Conservation (phyloP, 75 land plant species). For the Selaginella tamariscina region DNA sequence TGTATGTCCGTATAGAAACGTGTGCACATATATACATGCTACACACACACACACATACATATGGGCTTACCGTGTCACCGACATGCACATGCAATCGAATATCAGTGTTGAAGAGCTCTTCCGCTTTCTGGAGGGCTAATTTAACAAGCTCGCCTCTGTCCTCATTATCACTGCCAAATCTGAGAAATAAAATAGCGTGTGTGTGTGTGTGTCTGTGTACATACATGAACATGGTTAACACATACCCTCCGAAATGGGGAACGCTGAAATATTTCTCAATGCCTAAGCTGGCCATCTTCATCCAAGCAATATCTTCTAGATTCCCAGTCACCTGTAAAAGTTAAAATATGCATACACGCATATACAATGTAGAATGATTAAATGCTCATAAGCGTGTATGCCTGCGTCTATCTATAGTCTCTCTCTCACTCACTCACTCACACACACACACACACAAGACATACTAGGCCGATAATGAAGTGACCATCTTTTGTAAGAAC, state of each 20-base stretch:
- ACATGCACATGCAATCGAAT: slow-evolving; percentile 32
- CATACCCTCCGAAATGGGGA: slow-evolving; percentile 44
- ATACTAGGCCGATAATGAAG: slow-evolving; percentile 29
- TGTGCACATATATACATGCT: no score
- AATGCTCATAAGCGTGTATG: no score
- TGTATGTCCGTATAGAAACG: no score
- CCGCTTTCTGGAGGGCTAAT: slow-evolving; percentile 25
- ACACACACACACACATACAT: no score
- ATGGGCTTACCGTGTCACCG: slow-evolving; percentile 32
- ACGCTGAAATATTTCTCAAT: slow-evolving; percentile 25
- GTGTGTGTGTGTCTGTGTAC: background rate
- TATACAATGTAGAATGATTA: no score
- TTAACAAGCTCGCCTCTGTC: slow-evolving; percentile 37
- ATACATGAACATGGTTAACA: background rate
- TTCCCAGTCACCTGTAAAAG: slow-evolving; percentile 34
- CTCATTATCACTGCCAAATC: slow-evolving; percentile 38
- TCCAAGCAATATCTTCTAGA: slow-evolving; percentile 40
- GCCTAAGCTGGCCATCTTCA: slow-evolving; percentile 40
- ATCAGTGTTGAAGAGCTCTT: slow-evolving; percentile 16
- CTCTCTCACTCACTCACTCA: no score
- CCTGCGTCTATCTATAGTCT: no score
- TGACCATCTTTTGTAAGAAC: slow-evolving; percentile 22
- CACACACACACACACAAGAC: background rate
- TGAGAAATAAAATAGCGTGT: slow-evolving; percentile 4
- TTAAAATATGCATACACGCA: no score